Evolutionary conservation across 257 asterid genomes (phyloP).

Genomic region (Perilla frutescens): DNA sequence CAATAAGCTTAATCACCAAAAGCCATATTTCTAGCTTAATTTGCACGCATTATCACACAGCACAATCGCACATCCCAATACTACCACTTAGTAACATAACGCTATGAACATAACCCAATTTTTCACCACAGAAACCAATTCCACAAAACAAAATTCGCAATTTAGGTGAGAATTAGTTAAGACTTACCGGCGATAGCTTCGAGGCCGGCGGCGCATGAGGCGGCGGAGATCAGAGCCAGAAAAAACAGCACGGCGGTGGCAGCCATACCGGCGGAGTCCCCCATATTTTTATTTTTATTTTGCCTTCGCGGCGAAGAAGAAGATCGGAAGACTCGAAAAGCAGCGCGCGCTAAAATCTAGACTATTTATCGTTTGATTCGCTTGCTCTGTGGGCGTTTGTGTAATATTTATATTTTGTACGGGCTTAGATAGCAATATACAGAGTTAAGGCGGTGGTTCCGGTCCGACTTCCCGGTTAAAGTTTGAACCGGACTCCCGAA

Average conservation of each 20-base stretch:
- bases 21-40: constrained; percentile 10
- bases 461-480: no score
- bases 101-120: constrained; percentile 24
- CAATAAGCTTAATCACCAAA: constrained; percentile 23
- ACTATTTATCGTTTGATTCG: not conserved
- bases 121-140: constrained; percentile 12
- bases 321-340: constrained; percentile 16
- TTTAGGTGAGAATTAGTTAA: constrained; percentile 23
- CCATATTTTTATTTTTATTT: constrained; percentile 30
- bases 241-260: constrained; percentile 31
- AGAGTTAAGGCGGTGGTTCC: constrained; percentile 25
- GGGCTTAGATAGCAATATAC: constrained; percentile 18
- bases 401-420: not conserved
- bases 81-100: constrained; percentile 3
- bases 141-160: constrained; percentile 13
- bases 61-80: constrained; percentile 19
- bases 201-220: constrained; percentile 33
- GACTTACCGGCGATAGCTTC: constrained; percentile 42
- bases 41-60: constrained; percentile 20
- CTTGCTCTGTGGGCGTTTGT: not conserved
- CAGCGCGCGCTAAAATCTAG: constrained; percentile 24
- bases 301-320: constrained; percentile 39
- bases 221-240: constrained; percentile 31
- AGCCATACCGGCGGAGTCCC: constrained; percentile 27
- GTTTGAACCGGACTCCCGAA: no score